These are phyloP conservation scores for Mycena haematopus DNA, from an alignment of 768 basidiomycete genomes.

Conservation along the genomic window DNA sequence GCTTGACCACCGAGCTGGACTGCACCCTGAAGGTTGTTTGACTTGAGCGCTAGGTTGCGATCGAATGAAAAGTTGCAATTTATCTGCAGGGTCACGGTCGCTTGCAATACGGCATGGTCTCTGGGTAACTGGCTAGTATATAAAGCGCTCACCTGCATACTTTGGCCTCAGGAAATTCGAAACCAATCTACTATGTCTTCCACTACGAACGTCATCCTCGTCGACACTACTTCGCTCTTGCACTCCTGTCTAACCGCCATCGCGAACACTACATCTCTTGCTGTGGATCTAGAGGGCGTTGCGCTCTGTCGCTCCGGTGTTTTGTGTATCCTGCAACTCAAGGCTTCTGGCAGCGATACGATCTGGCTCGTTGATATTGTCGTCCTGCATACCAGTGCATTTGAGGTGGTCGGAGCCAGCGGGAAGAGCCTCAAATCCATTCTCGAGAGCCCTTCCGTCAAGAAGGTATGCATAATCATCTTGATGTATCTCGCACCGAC, in stretches of 20 bases:
- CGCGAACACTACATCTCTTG: constrained; percentile 28
- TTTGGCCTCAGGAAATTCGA: no score
- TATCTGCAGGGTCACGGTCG: no score
- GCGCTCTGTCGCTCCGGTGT: constrained; percentile 40
- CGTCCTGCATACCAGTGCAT: constrained; percentile 36
- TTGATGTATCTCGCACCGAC: no score
- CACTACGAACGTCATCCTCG: constrained; percentile 10
- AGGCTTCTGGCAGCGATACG: constrained; percentile 33
- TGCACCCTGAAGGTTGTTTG: no score
- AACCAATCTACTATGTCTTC: constrained; percentile 6
- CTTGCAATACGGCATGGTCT: no score
- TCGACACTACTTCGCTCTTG: constrained; percentile 20
- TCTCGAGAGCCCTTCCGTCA: constrained; percentile 31
- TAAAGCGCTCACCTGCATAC: no score
- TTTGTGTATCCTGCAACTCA: constrained; percentile 40
- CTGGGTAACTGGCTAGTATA: no score
- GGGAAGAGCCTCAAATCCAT: constrained; percentile 35
- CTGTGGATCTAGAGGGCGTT: constrained; percentile 45
- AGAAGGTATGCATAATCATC: constrained; percentile 32
- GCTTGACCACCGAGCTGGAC: no score
- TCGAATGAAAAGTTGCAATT: no score
- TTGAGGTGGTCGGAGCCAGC: constrained; percentile 33
- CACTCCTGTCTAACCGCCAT: constrained; percentile 14
- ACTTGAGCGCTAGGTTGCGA: no score
- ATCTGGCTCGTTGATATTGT: constrained; percentile 46